Evolutionary conservation across 2,329 filamentous ascomycete genomes (phyloP).

Genomic region (Mycosphaerella arachidis): DNA sequence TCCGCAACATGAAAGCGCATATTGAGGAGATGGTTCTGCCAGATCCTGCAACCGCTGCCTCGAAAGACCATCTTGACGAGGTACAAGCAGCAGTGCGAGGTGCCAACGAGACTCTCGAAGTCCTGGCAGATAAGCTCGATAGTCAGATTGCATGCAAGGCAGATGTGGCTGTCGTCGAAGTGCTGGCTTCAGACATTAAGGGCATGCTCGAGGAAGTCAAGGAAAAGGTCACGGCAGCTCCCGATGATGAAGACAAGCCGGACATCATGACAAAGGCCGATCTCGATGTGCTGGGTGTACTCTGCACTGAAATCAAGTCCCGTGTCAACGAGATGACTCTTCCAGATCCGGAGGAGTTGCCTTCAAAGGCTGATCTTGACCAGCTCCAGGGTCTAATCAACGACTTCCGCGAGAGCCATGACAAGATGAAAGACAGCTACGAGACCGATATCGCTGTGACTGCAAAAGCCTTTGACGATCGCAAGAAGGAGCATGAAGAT

Average conservation of each 20-base stretch:
- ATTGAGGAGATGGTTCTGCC: constrained; percentile 70
- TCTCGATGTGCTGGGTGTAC: constrained; percentile 70
- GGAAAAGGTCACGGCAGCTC: constrained; percentile 38
- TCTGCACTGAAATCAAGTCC: constrained; percentile 80
- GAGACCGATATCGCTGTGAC: constrained; percentile 69
- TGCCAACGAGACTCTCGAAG: constrained; percentile 67
- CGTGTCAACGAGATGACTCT: constrained; percentile 69
- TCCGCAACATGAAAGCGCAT: constrained; percentile 82
- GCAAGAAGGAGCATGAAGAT: constrained; percentile 75
- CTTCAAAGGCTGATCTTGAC: constrained; percentile 71
- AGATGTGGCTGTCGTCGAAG: constrained; percentile 71
- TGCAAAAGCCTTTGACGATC: constrained; percentile 74
- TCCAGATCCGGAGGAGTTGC: constrained; percentile 65
- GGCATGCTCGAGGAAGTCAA: constrained; percentile 66
- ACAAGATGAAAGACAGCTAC: constrained; percentile 68
- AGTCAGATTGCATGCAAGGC: constrained; percentile 67
- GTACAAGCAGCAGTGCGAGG: constrained; percentile 68
- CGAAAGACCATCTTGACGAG: constrained; percentile 55
- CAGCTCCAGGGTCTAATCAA: constrained; percentile 53
- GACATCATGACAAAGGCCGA: constrained; percentile 74
- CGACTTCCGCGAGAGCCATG: constrained; percentile 54
- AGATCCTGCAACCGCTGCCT: constrained; percentile 65
- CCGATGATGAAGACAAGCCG: constrained; percentile 42
- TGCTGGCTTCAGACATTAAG: constrained; percentile 73
- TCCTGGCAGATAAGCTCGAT: constrained; percentile 63